Base-by-base conservation (phyloP, 2,329 filamentous ascomycete genomes). In the Fusarium devonianum region DNA sequence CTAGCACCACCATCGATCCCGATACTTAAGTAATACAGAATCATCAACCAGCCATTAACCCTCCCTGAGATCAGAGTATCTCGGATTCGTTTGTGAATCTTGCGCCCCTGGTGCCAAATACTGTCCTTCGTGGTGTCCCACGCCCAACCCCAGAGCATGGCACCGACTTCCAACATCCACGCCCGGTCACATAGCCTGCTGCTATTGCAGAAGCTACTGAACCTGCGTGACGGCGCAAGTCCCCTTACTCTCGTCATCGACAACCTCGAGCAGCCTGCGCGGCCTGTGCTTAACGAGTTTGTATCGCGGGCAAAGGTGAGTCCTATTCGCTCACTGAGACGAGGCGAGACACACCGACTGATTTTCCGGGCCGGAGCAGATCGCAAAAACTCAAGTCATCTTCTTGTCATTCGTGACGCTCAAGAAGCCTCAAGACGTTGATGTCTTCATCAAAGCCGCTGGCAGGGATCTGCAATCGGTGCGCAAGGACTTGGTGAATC, bases 201-300 rank as follows among this genome's bases (percentile, higher is more conserved):
- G 3, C 78, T 96, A 3, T 85, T 96, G 45, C 89, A 92, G 56
- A 92, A 91, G 67, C 77, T 96, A 2, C 78, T 96, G 56, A 90
- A 86, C 66, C 77, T 90, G 46, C 83, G 90, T 55, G 89, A 94
- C 70, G 85, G 84, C 47, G 85, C 88, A 11, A 96, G 91, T 37
- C 93, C 93, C 3, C 85, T 97, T 65, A 97, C 92, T 0, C 77
- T 97, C 18, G 73, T 97, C 3, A 78, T 96, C 47, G 93, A 97
- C 71, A 90, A 81, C 23, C 78, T 97, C 21, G 91, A 96, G 73
- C 92, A 96, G 73, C 85, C 86, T 18, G 89, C 86, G 6, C 79
- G 78, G 21, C 86, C 86, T 1, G 73, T 96, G 4, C 58, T 93
- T 2, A 74, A 77, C 13, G 92, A 96, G 71, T 90, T 93, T 71